Evolutionary conservation across 805 yeast genomes (phyloP), one percentile per base, ranked within the genome.

Genomic region (Debaryomyces hansenii): DNA sequence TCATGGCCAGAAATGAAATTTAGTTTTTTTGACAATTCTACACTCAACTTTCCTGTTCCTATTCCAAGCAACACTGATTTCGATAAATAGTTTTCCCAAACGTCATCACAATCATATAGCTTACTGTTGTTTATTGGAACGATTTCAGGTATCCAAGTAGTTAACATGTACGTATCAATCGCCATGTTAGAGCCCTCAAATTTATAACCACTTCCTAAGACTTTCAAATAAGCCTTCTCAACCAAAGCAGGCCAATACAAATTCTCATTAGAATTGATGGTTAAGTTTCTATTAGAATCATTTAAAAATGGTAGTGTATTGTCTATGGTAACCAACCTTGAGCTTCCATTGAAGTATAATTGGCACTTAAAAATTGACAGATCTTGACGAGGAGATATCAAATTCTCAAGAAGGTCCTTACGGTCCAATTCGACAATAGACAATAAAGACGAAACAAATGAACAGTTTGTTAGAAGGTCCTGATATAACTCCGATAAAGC

Each of bases 161-260:
- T 72, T 2, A 90, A 53, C 36, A 81, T 63, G 54, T 68, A 87
- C 0, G 87, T 77, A 56, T 87, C 96, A 11, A 75, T 68, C 2
- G 86, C 85, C 57, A 87, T 80, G 59, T 90, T 88, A 0, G 96
- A 88, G 0, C 97, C 97, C 1, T 60, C 56, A 40, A 82, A 78
- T n/a, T 69, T 69, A 54, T 85, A 85, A 3, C 89, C 85, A 2
- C 69, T 66, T 1, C 82, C 80, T 64, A 74, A 63, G 0, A 85
- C 60, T 54, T 80, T 79, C 48, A 90, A 66, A 56, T 80, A 86
- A 0, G 95, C 94, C 55, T 86, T 83, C 61, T 90, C 96, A 1
- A 87, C 52, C n/a, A 88, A 53, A 0, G 88, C 85, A 0, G 91
- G 91, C 87, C 90, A 84, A 4, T 62, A 53, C 2, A 79, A 52